Evolutionary conservation across 208 protist species (phyloP).

Genomic region (Naegleria fowleri): DNA sequence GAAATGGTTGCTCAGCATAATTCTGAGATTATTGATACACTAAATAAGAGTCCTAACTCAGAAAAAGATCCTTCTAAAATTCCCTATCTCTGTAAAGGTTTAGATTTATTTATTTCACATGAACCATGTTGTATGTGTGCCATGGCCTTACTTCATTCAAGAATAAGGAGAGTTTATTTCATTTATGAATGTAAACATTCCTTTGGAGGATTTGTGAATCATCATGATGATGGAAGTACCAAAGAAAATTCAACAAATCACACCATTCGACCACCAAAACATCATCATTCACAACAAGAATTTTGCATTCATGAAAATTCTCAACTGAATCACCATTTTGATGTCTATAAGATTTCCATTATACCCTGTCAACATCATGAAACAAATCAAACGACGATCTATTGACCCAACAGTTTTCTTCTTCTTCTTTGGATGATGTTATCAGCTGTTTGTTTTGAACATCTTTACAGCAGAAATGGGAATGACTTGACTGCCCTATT

Average conservation of each 20-base stretch:
- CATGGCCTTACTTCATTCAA: constrained; percentile 85
- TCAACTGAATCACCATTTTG: not conserved
- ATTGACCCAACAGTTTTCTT: too few species aligned
- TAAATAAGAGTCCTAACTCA: not conserved
- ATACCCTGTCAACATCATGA: not conserved
- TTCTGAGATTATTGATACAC: not conserved
- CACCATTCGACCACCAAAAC: too few species aligned
- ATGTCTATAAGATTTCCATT: not conserved
- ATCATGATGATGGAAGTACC: too few species aligned
- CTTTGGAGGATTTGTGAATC: not conserved
- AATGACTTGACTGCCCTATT: too few species aligned
- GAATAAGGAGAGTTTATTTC: constrained; percentile 39
- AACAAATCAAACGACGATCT: too few species aligned
- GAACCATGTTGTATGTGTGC: constrained; percentile 86
- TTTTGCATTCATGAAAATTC: not conserved
- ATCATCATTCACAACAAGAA: not conserved
- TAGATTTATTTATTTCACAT: constrained; percentile 73
- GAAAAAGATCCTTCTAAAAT: not conserved
- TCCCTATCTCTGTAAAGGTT: constrained; percentile 72
- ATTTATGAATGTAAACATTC: not conserved
- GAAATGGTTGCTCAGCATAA: not conserved
- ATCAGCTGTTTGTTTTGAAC: too few species aligned
- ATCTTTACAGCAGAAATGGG: too few species aligned
- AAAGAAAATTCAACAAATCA: not conserved
- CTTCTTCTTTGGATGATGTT: too few species aligned